Percentiles rank a stretch among this genome's conserved stretches.
Conservation (phyloP, 2,329 filamentous ascomycete species). For the Aspergillus sp. region DNA sequence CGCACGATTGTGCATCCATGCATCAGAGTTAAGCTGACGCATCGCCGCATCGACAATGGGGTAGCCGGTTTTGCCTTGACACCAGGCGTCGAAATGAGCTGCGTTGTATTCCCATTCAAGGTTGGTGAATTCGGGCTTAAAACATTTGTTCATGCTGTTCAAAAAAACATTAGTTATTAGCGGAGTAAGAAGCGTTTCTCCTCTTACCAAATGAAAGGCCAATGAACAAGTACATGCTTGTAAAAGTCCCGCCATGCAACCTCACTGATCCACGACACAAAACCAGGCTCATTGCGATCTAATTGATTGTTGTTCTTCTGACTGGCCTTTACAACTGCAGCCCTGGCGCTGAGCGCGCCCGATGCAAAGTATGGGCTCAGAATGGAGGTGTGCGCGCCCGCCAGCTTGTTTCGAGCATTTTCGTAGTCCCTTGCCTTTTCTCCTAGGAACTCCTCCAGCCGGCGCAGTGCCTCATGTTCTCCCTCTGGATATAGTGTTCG, state of each 20-base stretch:
- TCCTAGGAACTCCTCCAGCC: constrained; percentile 59
- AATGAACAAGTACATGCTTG: constrained; percentile 72
- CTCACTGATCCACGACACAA: constrained; percentile 68
- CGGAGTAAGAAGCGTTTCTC: not conserved
- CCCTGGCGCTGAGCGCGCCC: constrained; percentile 59
- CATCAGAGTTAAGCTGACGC: constrained; percentile 60
- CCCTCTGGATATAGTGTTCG: constrained; percentile 61
- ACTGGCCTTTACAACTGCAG: constrained; percentile 54
- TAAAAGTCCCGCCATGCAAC: constrained; percentile 85
- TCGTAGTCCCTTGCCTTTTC: constrained; percentile 55
- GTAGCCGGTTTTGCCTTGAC: constrained; percentile 63
- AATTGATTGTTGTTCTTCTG: constrained; percentile 54
- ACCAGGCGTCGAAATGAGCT: constrained; percentile 64
- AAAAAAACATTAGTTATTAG: not conserved
- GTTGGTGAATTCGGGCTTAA: constrained; percentile 76
- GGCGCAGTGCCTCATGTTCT: constrained; percentile 58
- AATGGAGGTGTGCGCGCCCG: constrained; percentile 53
- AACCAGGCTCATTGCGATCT: constrained; percentile 56
- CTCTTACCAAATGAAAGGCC: constrained; percentile 59
- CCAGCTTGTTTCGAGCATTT: constrained; percentile 56
- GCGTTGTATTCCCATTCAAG: constrained; percentile 71
- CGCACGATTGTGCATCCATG: constrained; percentile 77
- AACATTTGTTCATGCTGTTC: constrained; percentile 59
- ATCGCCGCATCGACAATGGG: constrained; percentile 82
- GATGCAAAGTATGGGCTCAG: constrained; percentile 64